These are phyloP conservation scores for Ramularia endophylla DNA, from an alignment of 2,329 filamentous ascomycete species.

Conservation along the genomic window DNA sequence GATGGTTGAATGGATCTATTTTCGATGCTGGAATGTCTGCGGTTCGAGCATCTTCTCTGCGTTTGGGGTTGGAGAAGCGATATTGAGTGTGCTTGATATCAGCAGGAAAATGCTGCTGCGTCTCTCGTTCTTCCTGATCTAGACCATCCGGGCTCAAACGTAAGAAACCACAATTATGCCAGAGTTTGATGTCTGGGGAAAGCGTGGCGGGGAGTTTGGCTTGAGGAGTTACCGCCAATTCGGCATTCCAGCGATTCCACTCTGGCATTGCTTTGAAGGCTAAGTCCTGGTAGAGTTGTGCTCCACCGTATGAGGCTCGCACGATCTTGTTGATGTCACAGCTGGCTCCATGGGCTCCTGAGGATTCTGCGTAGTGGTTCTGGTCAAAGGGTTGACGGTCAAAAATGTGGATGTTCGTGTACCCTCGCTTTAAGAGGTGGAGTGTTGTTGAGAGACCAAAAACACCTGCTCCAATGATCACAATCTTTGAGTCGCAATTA, in stretches of 20 bases:
- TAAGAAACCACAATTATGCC: slow-evolving; percentile 24
- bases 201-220: slow-evolving; percentile 8
- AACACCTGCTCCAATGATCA: slow-evolving; percentile 41
- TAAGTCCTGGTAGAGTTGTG: slow-evolving; percentile 20
- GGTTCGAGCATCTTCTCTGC: slow-evolving; percentile 8
- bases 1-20: slow-evolving; percentile 15
- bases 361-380: slow-evolving; percentile 17
- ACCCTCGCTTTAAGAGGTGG: slow-evolving; percentile 22
- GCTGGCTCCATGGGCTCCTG: slow-evolving; percentile 18
- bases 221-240: slow-evolving; percentile 8
- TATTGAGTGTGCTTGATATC: slow-evolving; percentile 25
- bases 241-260: slow-evolving; percentile 32
- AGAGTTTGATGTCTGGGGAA: slow-evolving; percentile 14
- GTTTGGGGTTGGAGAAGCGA: slow-evolving; percentile 16
- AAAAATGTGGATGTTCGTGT: slow-evolving; percentile 24
- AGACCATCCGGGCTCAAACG: slow-evolving; percentile 16
- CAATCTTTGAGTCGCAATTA: slow-evolving; percentile 17
- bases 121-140: slow-evolving; percentile 17
- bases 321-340: slow-evolving; percentile 25
- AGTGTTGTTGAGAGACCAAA: slow-evolving; percentile 39
- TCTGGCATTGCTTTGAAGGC: slow-evolving; percentile 22
- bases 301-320: slow-evolving; percentile 20
- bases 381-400: slow-evolving; percentile 29
- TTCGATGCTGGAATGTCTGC: slow-evolving; percentile 12
- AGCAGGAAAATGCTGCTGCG: slow-evolving; percentile 21